These are phyloP conservation scores for Xerocomus brunneocitrinus DNA, from an alignment of 768 basidiomycete species.

Conservation along the genomic window DNA sequence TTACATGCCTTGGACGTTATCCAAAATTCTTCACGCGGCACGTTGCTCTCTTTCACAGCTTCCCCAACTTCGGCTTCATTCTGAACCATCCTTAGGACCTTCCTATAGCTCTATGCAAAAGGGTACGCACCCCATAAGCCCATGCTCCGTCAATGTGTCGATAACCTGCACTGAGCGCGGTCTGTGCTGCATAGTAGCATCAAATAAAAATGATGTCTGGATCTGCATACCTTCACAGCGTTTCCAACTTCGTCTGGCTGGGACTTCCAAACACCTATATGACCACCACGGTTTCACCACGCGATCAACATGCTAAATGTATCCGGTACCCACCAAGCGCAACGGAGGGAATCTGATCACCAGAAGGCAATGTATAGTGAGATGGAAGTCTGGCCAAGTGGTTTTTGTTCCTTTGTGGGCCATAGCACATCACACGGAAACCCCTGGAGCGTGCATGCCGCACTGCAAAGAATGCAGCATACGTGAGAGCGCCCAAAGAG, in stretches of 20 bases:
- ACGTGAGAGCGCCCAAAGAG: slow-evolving; percentile 21
- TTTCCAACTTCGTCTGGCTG: slow-evolving; percentile 53
- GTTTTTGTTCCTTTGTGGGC: slow-evolving; percentile 20
- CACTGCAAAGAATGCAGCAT: slow-evolving; percentile 13
- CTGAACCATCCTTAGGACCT: slow-evolving; percentile 25
- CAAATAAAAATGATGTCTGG: no score
- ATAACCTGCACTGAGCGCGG: slow-evolving; percentile 60
- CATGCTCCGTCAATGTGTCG: slow-evolving; percentile 73
- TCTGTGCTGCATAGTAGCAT: slow-evolving; percentile 26
- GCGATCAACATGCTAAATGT: not conserved
- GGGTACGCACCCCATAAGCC: slow-evolving; percentile 51
- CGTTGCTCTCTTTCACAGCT: slow-evolving; percentile 52
- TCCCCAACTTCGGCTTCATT: slow-evolving; percentile 69
- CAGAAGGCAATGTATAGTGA: slow-evolving; percentile 59
- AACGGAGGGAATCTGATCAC: slow-evolving; percentile 62
- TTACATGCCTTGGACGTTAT: slow-evolving; percentile 52
- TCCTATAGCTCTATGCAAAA: not conserved
- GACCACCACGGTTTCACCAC: slow-evolving; percentile 1
- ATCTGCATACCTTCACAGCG: slow-evolving; percentile 53
- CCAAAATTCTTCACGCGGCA: slow-evolving; percentile 63
- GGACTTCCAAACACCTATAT: slow-evolving; percentile 61
- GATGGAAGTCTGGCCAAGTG: slow-evolving; percentile 32
- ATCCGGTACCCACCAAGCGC: slow-evolving; percentile 47
- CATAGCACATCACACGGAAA: slow-evolving; percentile 16
- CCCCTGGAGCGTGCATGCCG: slow-evolving; percentile 20